Evolutionary conservation across 495 filamentous ascomycete genomes (phyloP), one percentile per base, ranked within the genome.

Genomic region (Aspergillus olivimuriae): DNA sequence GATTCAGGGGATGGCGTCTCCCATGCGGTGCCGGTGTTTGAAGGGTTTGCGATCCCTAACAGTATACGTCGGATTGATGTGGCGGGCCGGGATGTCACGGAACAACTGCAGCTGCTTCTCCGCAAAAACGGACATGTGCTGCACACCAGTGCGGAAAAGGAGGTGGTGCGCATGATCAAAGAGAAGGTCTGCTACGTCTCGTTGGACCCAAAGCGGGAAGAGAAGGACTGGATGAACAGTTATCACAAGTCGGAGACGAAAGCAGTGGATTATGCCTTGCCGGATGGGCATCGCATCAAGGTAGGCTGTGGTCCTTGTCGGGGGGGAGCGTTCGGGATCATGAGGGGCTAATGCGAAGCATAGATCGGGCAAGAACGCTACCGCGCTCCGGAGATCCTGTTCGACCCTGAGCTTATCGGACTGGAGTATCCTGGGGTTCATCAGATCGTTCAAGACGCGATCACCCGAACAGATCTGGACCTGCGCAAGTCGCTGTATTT

Each of bases 61-160:
- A 89, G 86, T 56, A 97, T 97, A 68, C 80, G 86, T 43, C 72
- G 92, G 48, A 95, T 97, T 53, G 94, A 99, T 67, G 91, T 99
- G 30, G 92, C 94, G 34, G 92, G 92, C n/a, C 80, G 92, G 48
- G 92, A 99, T 67, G 88, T 99, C 18, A 99, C 92, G 36, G 92
- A 99, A 65, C 81, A 97, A 59, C 68, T 99, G 68, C 94, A 97
- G 64, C 78, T 84, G 46, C 69, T 97, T 45, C 77, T 99, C 41
- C 80, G 94, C 46, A 96, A 95, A 70, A 84, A 82, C 55, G 92
- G 92, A 19, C 87, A 91, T 56, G 82, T 96, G 19, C 89, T 99
- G 60, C 91, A 96, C 63, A 99, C 92, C 7, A 95, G 88, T 62
- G 92, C 92, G 11, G 92, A 98, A 73, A 96, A 96, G 70, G 92